Conservation (phyloP, 202 grass and related monocot genomes). For the Schoenoplectus tabernaemontani region DNA sequence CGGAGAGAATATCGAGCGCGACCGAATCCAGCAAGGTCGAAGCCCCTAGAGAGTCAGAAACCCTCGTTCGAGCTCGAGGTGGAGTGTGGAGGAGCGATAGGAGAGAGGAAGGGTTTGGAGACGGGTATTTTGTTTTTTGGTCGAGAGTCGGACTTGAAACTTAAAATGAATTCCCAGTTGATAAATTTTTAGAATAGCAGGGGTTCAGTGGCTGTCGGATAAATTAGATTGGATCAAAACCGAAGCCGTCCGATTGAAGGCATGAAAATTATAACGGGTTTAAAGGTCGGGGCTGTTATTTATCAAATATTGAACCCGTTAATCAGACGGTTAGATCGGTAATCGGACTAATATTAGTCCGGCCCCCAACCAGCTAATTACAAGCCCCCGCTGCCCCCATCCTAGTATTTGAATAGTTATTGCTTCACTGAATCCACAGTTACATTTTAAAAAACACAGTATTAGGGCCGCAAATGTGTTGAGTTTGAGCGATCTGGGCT, state of each 20-base stretch:
- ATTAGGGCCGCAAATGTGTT: too few relatives aligned
- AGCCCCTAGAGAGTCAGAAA: neutral
- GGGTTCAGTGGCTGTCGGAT: neutral
- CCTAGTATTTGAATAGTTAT: neutral
- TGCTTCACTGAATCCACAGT: neutral
- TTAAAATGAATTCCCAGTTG: slow-evolving; percentile 9
- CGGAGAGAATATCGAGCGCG: neutral
- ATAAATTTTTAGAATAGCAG: neutral
- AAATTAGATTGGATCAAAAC: neutral
- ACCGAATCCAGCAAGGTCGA: neutral
- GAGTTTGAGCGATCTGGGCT: too few relatives aligned
- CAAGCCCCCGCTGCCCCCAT: neutral
- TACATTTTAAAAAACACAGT: neutral
- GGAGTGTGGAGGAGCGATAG: neutral
- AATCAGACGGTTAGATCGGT: neutral
- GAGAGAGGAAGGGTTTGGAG: slow-evolving; percentile 4
- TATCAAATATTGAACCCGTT: neutral
- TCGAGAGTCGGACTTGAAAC: slow-evolving; percentile 18
- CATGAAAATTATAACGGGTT: neutral
- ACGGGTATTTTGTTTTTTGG: neutral
- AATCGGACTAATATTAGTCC: neutral
- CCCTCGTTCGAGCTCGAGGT: neutral
- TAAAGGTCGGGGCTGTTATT: neutral
- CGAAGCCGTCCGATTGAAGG: neutral
- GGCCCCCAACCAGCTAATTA: neutral